Evolutionary conservation across 2,329 filamentous ascomycete species (phyloP).

Genomic region (Microthyrium microscopicum): DNA sequence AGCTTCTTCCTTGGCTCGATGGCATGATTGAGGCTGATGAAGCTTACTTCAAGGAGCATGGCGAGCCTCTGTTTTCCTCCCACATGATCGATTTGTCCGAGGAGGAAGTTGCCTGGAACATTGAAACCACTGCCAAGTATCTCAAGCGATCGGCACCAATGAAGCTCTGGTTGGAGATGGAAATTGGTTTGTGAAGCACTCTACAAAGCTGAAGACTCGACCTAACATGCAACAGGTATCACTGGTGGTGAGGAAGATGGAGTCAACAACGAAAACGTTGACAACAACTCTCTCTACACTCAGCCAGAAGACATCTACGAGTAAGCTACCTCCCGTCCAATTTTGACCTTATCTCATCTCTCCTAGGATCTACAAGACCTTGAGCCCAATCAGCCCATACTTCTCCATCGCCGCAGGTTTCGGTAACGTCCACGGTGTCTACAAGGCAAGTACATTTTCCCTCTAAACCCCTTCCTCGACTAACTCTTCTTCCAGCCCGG

Average conservation of each 20-base stretch:
- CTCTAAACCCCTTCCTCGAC: too few relatives aligned
- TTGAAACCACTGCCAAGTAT: slow-evolving; percentile 82
- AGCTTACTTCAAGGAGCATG: slow-evolving; percentile 82
- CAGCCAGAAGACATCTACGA: slow-evolving; percentile 91
- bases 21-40: slow-evolving; percentile 92
- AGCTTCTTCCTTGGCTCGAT: slow-evolving; percentile 72
- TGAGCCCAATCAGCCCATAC: slow-evolving; percentile 73
- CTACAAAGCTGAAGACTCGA: slow-evolving; percentile 5
- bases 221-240: slow-evolving; percentile 61
- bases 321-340: too few relatives aligned
- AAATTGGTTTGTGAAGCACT: slow-evolving; percentile 1
- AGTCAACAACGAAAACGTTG: slow-evolving; percentile 95
- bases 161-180: slow-evolving; percentile 99
- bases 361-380: slow-evolving; percentile 77
- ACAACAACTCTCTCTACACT: slow-evolving; percentile 90
- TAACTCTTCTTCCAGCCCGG: too few relatives aligned
- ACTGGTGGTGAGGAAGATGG: slow-evolving; percentile 96
- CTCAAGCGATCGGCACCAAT: slow-evolving; percentile 85
- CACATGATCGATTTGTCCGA: slow-evolving; percentile 97
- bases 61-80: slow-evolving; percentile 82
- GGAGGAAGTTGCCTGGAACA: slow-evolving; percentile 75
- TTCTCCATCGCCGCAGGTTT: slow-evolving; percentile 98
- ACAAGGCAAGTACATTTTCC: too few relatives aligned
- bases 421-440: slow-evolving; percentile 97
- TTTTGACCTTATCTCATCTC: too few relatives aligned